Evolutionary conservation across 2,329 filamentous ascomycete species (phyloP), one percentile per base, ranked within the genome.

Genomic region (Daldinia eschscholtzii): DNA sequence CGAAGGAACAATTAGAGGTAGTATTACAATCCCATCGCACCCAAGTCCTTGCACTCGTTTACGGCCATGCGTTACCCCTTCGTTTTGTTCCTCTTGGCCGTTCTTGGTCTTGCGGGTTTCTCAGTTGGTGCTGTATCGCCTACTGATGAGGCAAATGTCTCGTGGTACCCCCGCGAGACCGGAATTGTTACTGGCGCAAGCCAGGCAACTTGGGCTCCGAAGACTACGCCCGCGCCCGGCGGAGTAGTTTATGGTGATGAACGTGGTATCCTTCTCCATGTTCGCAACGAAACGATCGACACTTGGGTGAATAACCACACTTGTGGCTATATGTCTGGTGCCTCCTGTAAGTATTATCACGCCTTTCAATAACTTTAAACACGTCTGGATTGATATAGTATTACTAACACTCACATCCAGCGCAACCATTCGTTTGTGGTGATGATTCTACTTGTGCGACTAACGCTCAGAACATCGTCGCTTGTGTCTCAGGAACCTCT

Each of bases 381-480:
- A 12, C 26, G 18, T 18, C 23, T 18, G 15, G 7, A 35, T 53
- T 18, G 4, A 6, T 10, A 28, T 53, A 5, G 10, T 13, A 15
- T 59, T 15, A 20, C 65, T 70, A 2, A 72, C 61, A 46, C 18
- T 13, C n/a, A 28, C 20, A 12, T 26, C 2, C 13, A 79, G 77
- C 76, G 5, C 70, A 68, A 7, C 58, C 77, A 0, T 70, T 72
- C 42, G 59, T 59, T n/a, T 79, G 77, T 33, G 72, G 53, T 1
- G 48, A 60, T 1, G 64, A 58, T 26, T 74, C 68, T 7, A 71
- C 69, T 15, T 78, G 77, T 42, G 69, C 74, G 5, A 82, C 80
- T 1, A 79, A 82, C 69, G 60, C 52, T 0, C 59, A 77, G 15
- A 68, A 80, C n/a, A 75, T 79, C 41, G 79, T 83, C 28, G 80